Percentiles rank a stretch among this genome's conserved stretches.
These are phyloP conservation scores for Chlamydomonas asymmetrica DNA, from an alignment of 139 green algal genomes.

Conservation along the genomic window DNA sequence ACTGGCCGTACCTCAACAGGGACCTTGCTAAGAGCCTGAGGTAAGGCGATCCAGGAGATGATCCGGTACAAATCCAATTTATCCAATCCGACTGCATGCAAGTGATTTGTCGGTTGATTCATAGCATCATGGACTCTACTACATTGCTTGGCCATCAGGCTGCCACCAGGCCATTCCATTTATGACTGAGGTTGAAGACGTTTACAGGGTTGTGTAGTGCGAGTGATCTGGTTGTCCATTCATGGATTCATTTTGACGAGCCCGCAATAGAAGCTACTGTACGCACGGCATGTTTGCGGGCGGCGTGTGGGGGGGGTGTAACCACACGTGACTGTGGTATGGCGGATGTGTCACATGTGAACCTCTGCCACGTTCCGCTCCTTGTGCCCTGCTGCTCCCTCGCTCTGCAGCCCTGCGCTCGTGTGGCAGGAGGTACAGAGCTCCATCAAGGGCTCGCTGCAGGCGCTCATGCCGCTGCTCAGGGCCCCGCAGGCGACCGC, in stretches of 20 bases:
- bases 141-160: not conserved
- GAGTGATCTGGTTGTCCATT: not conserved
- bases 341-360: not conserved
- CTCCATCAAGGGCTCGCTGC: constrained; percentile 47
- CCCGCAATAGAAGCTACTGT: not conserved
- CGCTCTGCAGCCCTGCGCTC: constrained; percentile 26
- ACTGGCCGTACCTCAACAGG: constrained; percentile 26
- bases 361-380: not conserved
- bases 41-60: not conserved
- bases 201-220: not conserved
- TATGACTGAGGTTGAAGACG: not conserved
- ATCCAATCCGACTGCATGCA: not conserved
- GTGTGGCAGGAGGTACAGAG: constrained; percentile 51
- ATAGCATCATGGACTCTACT: not conserved
- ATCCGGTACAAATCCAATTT: not conserved
- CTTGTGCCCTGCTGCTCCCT: too few relatives aligned
- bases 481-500: not conserved
- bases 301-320: too few relatives aligned
- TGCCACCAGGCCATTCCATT: not conserved
- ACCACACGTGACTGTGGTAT: not conserved
- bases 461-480: too few relatives aligned
- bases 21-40: not conserved
- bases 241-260: not conserved
- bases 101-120: not conserved
- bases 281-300: too few relatives aligned